phyloP scores from a whole-genome alignment of 208 protist genomes.

The Trypanosomatidae sp. region DNA sequence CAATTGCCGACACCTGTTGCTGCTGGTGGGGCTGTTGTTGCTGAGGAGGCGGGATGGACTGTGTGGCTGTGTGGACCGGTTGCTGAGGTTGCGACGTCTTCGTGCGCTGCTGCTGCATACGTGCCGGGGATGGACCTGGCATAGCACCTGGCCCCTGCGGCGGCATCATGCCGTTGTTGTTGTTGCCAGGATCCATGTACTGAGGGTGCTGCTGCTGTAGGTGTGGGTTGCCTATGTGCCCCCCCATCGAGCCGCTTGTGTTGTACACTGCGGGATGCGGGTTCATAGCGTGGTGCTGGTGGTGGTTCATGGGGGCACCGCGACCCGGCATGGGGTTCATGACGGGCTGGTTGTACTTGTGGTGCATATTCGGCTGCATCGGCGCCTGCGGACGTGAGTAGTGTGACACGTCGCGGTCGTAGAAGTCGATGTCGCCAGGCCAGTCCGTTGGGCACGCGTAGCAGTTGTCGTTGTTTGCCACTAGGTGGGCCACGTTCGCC shows the following conservation, averaged over 20 bases:
- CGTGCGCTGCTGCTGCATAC: conserved; percentile 33
- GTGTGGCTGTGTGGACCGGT: conserved; percentile 29
- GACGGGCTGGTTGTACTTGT: conserved; percentile 27
- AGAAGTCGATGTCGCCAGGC: conserved; percentile 59
- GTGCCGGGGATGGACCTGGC: conserved; percentile 21
- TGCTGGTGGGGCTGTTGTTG: conserved; percentile 30
- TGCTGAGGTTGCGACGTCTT: conserved; percentile 46
- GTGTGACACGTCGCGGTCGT: conserved; percentile 67
- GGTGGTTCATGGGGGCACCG: conserved; percentile 27
- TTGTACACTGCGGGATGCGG: conserved; percentile 24
- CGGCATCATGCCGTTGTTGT: conserved; percentile 30
- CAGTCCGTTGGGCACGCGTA: conserved; percentile 45
- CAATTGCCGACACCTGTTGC: conserved; percentile 39
- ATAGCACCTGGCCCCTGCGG: conserved; percentile 15
- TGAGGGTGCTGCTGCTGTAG: conserved; percentile 37
- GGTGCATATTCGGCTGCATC: conserved; percentile 19
- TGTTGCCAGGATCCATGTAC: conserved; percentile 33
- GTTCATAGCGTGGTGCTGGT: conserved; percentile 27
- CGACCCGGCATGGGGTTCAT: conserved; percentile 18
- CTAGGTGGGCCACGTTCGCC: conserved; percentile 43
- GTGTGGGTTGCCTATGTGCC: conserved; percentile 23
- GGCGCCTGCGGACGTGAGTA: conserved; percentile 47
- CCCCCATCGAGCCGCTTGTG: conserved; percentile 11
- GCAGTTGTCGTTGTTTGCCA: conserved; percentile 49
- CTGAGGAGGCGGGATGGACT: conserved; percentile 21